phyloP scores from a whole-genome alignment of 2,329 filamentous ascomycete species.

The Pyrenochaeta sp. region DNA sequence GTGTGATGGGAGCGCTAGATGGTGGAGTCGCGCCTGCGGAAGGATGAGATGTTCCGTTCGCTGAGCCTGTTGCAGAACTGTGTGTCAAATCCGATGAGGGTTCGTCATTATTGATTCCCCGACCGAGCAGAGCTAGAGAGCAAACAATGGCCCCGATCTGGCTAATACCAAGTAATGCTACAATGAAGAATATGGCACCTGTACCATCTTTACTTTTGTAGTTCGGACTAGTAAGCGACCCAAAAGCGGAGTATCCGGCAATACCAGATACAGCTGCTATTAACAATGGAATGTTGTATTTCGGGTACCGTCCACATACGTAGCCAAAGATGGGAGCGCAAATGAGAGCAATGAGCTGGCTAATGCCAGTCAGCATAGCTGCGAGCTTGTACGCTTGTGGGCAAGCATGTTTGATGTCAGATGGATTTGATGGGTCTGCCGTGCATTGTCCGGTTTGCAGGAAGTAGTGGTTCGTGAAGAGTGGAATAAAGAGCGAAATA shows the following conservation, averaged over 20 bases:
- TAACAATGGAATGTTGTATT: conserved; percentile 77
- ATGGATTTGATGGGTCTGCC: conserved; percentile 50
- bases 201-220: conserved; percentile 73
- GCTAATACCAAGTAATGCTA: conserved; percentile 83
- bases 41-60: conserved; percentile 32
- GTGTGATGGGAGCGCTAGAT: conserved; percentile 38
- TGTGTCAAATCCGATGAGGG: conserved; percentile 8
- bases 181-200: conserved; percentile 75
- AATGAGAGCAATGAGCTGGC: conserved; percentile 84
- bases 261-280: conserved; percentile 77
- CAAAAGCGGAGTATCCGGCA: conserved; percentile 79
- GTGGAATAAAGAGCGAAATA: conserved; percentile 92
- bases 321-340: conserved; percentile 90
- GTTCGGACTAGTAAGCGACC: conserved; percentile 79
- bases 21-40: conserved; percentile 47
- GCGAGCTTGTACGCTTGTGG: conserved; percentile 87
- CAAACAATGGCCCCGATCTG: conserved; percentile 98
- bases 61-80: conserved; percentile 8
- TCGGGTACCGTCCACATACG: conserved; percentile 71
- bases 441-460: conserved; percentile 81
- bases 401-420: conserved; percentile 84
- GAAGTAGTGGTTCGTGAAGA: conserved; percentile 93
- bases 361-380: conserved; percentile 85
- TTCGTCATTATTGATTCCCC: conserved; percentile 72
- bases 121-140: conserved; percentile 86